Evolutionary conservation across 306 rosid genomes (phyloP).

Genomic region (Cucumis sativus): Cucumber_9930_V3 NC_026660.2:16480001-16480500

Average conservation of each 20-base stretch:
- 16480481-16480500: too few relatives aligned
- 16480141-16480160: not conserved
- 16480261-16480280: not conserved
- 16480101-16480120: conserved; percentile 63
- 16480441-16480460: too few relatives aligned
- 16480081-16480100: conserved; percentile 46
- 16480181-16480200: not conserved
- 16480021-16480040: conserved; percentile 44
- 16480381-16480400: not conserved
- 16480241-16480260: not conserved
- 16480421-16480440: too few relatives aligned
- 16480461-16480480: too few relatives aligned
- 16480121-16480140: conserved; percentile 3
- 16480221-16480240: not conserved
- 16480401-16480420: too few relatives aligned
- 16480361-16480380: not conserved
- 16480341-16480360: not conserved
- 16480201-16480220: not conserved
- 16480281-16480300: not conserved
- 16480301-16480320: not conserved
- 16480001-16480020: conserved; percentile 81
- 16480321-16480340: not conserved
- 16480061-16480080: conserved; percentile 70
- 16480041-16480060: conserved; percentile 50
- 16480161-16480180: conserved; percentile 1